Evolutionary conservation across 805 yeast species (phyloP).

Genomic region (Candida sanyiensis): DNA sequence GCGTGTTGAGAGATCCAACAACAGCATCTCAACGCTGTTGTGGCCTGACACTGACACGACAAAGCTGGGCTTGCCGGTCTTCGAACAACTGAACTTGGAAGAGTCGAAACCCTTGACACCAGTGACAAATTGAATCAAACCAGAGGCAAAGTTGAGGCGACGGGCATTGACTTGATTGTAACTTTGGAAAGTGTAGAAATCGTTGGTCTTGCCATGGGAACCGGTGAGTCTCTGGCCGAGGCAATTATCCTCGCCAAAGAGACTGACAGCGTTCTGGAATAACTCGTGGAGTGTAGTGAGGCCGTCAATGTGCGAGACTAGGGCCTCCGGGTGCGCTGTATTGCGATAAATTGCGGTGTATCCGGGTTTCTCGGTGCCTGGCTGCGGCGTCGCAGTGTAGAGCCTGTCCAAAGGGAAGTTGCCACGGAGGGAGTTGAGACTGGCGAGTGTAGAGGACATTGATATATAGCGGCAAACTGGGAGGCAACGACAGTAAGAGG

Average conservation of each 20-base stretch:
- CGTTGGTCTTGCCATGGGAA: constrained; percentile 28
- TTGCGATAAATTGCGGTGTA: constrained; percentile 42
- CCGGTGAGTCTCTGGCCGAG: constrained; percentile 32
- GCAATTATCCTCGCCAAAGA: constrained; percentile 29
- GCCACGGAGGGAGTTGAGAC: constrained; percentile 7
- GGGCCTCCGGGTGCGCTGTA: constrained; percentile 19
- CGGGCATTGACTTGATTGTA: constrained; percentile 33
- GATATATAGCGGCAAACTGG: neutral
- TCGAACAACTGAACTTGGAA: neutral
- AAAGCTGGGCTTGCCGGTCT: constrained; percentile 28
- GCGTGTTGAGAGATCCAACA: constrained; percentile 52
- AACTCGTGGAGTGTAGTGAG: constrained; percentile 35
- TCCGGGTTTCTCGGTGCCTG: constrained; percentile 37
- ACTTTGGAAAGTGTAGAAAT: constrained; percentile 36
- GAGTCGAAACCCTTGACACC: constrained; percentile 15
- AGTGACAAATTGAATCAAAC: constrained; percentile 31
- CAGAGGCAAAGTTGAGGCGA: constrained; percentile 41
- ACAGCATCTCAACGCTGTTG: constrained; percentile 53
- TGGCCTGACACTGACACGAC: constrained; percentile 42
- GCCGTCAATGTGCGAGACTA: constrained; percentile 17
- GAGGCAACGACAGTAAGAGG: no score
- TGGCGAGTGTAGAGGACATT: neutral
- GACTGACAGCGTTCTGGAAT: constrained; percentile 32
- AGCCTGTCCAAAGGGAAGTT: constrained; percentile 8
- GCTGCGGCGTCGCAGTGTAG: constrained; percentile 26